Evolutionary conservation across 176 grass and related monocot genomes (phyloP).

Genomic region (Coix lacrymajobi): DNA sequence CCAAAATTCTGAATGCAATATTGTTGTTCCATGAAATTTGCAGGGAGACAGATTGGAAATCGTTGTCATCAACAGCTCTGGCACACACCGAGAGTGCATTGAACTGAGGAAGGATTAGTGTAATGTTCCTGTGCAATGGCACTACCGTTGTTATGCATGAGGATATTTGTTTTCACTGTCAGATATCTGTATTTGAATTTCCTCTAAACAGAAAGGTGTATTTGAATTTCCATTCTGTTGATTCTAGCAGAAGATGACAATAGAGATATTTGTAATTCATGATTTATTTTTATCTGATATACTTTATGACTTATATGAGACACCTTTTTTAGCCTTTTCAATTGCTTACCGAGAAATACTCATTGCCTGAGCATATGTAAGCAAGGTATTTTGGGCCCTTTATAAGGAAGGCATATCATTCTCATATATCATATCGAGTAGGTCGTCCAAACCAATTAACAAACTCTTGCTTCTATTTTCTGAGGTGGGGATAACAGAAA

Average conservation of each 20-base stretch:
- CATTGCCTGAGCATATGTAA: background rate
- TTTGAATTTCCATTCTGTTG: background rate
- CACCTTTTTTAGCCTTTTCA: background rate
- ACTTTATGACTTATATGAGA: background rate
- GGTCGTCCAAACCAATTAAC: too few relatives aligned
- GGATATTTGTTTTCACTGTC: background rate
- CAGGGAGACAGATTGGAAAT: slow-evolving; percentile 73
- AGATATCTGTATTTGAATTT: background rate
- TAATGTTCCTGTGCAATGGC: background rate
- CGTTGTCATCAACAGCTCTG: slow-evolving; percentile 47
- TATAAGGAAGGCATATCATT: too few relatives aligned
- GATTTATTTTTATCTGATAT: background rate
- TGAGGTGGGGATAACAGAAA: background rate
- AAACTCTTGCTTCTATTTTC: too few relatives aligned
- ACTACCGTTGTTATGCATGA: background rate
- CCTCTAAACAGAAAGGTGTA: background rate
- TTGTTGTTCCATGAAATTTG: background rate
- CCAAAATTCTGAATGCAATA: background rate
- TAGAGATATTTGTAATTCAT: background rate
- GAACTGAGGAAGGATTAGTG: slow-evolving; percentile 54
- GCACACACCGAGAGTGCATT: slow-evolving; percentile 37
- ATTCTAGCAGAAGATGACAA: background rate
- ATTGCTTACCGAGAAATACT: background rate
- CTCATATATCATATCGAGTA: too few relatives aligned
- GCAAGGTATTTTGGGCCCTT: too few relatives aligned